phyloP scores from a whole-genome alignment of 129 eudicot species.

The Flaveria bidentis region DNA sequence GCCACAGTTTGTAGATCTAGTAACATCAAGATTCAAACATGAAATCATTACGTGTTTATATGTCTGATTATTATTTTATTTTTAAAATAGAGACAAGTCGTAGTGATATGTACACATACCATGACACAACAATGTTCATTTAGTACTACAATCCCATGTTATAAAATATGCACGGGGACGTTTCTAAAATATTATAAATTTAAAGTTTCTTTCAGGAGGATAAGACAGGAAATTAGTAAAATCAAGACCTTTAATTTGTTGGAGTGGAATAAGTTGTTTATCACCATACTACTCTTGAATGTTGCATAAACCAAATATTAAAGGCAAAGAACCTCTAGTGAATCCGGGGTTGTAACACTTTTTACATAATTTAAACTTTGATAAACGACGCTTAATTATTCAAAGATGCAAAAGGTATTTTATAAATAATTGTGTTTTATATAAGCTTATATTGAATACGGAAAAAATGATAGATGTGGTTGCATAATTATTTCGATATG shows the following conservation, averaged over 20 bases:
- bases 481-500: constrained; percentile 11
- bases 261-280: no score
- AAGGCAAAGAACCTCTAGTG: neutral
- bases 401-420: neutral
- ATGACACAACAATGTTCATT: constrained; percentile 32
- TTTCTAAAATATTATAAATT: constrained; percentile 22
- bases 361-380: neutral
- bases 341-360: neutral
- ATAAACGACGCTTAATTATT: neutral
- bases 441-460: no score
- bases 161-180: constrained; percentile 95
- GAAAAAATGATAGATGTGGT: constrained; percentile 1
- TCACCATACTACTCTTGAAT: no score
- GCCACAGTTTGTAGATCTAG: no score
- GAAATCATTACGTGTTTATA: constrained; percentile 35
- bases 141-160: constrained; percentile 36
- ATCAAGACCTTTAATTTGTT: no score
- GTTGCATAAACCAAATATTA: neutral
- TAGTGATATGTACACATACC: constrained; percentile 48
- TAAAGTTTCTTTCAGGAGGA: no score
- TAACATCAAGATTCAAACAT: no score
- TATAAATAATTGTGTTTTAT: no score
- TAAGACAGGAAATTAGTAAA: no score
- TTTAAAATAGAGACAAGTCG: constrained; percentile 20
- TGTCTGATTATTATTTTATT: constrained; percentile 24